phyloP scores from a whole-genome alignment of 129 eudicot species.

The Artemisia tridentata region DNA sequence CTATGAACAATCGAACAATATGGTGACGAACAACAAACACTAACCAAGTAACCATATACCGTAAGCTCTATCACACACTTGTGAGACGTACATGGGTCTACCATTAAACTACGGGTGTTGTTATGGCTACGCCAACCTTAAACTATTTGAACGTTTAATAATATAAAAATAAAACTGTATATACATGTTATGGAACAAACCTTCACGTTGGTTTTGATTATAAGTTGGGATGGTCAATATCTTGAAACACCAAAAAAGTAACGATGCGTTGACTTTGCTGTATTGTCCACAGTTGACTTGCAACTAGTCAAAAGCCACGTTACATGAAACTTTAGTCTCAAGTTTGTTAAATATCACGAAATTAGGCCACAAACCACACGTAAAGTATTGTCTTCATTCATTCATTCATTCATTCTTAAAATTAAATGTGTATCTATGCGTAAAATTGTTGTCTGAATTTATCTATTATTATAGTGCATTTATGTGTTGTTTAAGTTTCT shows the following conservation, averaged over 20 bases:
- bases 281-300: conserved; percentile 4
- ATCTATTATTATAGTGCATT: too few species aligned
- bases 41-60: too few species aligned
- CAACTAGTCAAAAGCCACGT: conserved; percentile 16
- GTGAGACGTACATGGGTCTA: too few species aligned
- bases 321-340: conserved; percentile 6
- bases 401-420: not conserved
- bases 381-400: conserved; percentile 6
- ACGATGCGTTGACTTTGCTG: conserved; percentile 25
- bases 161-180: too few species aligned
- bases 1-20: too few species aligned
- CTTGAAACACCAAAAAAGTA: conserved; percentile 18
- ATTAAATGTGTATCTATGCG: too few species aligned
- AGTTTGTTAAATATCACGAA: conserved; percentile 26
- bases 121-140: too few species aligned
- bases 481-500: too few species aligned
- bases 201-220: not conserved
- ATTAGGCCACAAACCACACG: conserved; percentile 11
- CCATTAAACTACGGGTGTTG: too few species aligned
- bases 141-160: too few species aligned
- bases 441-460: not conserved
- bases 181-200: conserved; percentile 9
- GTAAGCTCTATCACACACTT: too few species aligned
- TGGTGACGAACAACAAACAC: too few species aligned
- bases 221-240: conserved; percentile 12